These are phyloP conservation scores for Ophiostoma sp. DNA, from an alignment of 2,329 filamentous ascomycete genomes.

Conservation along the genomic window DNA sequence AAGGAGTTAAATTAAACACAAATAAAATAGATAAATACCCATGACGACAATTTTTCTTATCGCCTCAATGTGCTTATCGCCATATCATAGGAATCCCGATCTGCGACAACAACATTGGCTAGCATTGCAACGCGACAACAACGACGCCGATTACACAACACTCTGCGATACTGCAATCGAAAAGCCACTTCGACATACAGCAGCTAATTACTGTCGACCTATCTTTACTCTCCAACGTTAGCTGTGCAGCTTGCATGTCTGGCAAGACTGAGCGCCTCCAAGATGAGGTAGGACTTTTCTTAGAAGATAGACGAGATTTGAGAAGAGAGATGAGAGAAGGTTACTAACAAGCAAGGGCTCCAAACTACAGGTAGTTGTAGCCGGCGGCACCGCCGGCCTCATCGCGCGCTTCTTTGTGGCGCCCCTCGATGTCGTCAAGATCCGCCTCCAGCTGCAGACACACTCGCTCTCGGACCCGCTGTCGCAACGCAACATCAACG, in stretches of 20 bases:
- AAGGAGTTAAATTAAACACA: neutral
- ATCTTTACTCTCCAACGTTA: neutral
- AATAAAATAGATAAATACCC: neutral
- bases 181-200: neutral
- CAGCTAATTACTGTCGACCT: no score
- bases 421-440: slow-evolving; percentile 96
- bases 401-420: slow-evolving; percentile 91
- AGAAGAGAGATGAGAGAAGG: neutral
- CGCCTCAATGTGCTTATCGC: neutral
- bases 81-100: neutral
- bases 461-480: slow-evolving; percentile 74
- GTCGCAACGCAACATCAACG: slow-evolving; percentile 46
- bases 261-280: slow-evolving; percentile 45
- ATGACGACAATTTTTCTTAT: slow-evolving; percentile 1
- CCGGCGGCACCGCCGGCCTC: slow-evolving; percentile 66
- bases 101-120: neutral
- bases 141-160: neutral
- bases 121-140: neutral
- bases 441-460: slow-evolving; percentile 88
- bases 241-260: slow-evolving; percentile 35
- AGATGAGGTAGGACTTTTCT: slow-evolving; percentile 45
- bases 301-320: neutral
- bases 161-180: neutral
- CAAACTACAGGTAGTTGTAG: slow-evolving; percentile 50
- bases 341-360: slow-evolving; percentile 41